phyloP scores from a whole-genome alignment of 306 rosid species.

The Quercus variabilis region DNA sequence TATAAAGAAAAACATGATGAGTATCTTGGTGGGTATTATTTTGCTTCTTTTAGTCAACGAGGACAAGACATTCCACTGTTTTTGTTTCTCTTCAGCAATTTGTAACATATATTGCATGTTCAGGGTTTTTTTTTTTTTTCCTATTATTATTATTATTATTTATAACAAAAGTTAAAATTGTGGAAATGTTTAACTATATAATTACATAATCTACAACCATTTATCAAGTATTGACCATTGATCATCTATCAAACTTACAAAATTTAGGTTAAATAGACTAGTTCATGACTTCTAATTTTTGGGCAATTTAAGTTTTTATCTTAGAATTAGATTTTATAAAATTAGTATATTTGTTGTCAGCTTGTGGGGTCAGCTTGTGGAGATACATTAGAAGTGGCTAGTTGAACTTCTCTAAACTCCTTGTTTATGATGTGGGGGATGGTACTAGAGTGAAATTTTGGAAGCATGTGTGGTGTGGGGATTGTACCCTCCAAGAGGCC shows the following conservation, averaged over 20 bases:
- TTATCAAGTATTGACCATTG: neutral
- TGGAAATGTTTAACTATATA: neutral
- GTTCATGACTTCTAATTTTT: neutral
- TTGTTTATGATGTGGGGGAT: too few relatives aligned
- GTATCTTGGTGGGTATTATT: neutral
- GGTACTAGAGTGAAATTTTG: too few relatives aligned
- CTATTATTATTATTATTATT: too few relatives aligned
- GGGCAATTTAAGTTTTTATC: neutral
- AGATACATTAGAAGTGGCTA: too few relatives aligned
- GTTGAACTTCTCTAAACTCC: too few relatives aligned
- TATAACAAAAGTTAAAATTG: neutral
- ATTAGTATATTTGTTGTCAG: neutral
- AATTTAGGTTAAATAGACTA: neutral
- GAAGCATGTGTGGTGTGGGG: too few relatives aligned
- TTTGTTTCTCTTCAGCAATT: neutral
- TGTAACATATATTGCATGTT: neutral
- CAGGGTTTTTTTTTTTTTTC: too few relatives aligned
- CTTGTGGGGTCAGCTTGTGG: too few relatives aligned
- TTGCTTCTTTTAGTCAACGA: neutral
- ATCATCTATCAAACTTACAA: neutral
- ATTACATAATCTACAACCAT: neutral
- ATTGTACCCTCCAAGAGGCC: too few relatives aligned
- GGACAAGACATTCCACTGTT: neutral
- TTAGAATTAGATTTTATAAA: neutral
- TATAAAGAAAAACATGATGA: neutral